Conservation (phyloP, 2,329 filamentous ascomycete species). For the Colletotrichum sp. region DNA sequence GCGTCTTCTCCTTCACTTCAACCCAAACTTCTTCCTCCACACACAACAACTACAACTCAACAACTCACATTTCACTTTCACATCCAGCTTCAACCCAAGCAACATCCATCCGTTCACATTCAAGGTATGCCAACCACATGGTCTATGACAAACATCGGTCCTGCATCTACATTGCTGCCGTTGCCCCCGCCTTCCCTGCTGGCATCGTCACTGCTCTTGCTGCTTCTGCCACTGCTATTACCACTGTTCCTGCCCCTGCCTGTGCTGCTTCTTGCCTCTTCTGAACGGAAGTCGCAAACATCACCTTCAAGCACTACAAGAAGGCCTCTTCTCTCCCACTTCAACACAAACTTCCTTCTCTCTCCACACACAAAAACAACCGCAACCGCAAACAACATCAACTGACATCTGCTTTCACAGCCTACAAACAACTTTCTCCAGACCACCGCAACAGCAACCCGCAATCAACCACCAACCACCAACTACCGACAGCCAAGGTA, state of each 20-base stretch:
- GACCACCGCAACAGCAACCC: background rate
- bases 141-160: background rate
- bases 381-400: background rate
- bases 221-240: background rate
- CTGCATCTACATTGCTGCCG: background rate
- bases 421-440: background rate
- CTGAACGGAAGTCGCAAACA: background rate
- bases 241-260: background rate
- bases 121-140: background rate
- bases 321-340: background rate
- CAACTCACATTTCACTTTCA: background rate
- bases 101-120: background rate
- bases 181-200: background rate
- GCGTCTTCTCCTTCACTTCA: background rate
- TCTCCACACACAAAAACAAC: background rate
- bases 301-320: background rate
- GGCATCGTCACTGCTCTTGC: background rate
- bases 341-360: background rate
- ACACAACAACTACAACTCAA: background rate
- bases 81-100: background rate
- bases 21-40: background rate
- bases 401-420: background rate
- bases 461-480: background rate
- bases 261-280: background rate
- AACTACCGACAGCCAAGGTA: background rate